Conservation (phyloP, 495 filamentous ascomycete species). For the Penicillium soppii region DNA sequence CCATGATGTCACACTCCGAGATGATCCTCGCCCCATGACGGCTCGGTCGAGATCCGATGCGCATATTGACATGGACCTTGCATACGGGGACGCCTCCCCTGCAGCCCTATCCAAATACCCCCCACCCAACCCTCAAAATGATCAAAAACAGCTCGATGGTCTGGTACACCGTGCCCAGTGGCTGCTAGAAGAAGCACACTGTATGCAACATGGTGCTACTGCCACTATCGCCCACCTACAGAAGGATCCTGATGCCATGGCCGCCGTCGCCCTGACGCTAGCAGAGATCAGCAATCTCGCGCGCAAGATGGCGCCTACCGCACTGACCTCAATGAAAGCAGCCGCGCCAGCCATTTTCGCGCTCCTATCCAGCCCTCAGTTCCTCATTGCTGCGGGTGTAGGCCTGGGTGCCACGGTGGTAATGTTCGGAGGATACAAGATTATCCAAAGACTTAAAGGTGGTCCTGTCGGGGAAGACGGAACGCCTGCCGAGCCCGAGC, state of each 20-base stretch:
- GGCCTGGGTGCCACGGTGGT: conserved; percentile 88
- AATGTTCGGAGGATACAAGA: conserved; percentile 94
- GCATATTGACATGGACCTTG: conserved; percentile 81
- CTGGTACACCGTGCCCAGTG: conserved; percentile 68
- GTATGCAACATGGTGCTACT: conserved; percentile 78
- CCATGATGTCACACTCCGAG: conserved; percentile 33
- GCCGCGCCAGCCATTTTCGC: conserved; percentile 82
- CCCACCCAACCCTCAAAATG: conserved; percentile 35
- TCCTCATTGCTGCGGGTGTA: conserved; percentile 87
- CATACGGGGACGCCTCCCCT: conserved; percentile 65
- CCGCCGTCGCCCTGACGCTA: conserved; percentile 87
- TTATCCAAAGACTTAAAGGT: conserved; percentile 77
- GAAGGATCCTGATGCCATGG: conserved; percentile 87
- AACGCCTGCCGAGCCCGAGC: not conserved
- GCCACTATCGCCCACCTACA: conserved; percentile 85
- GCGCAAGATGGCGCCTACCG: conserved; percentile 81
- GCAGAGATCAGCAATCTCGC: conserved; percentile 84
- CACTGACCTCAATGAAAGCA: conserved; percentile 69
- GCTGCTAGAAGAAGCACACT: conserved; percentile 81
- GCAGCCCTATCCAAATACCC: conserved; percentile 38
- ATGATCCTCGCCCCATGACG: conserved; percentile 24
- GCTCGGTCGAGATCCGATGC: conserved; percentile 49
- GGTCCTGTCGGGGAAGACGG: conserved; percentile 12
- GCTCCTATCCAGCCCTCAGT: conserved; percentile 85
- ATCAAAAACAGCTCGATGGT: conserved; percentile 56